Evolutionary conservation across 441 rosid species (phyloP).

Genomic region (Pelargonium citronellum): DNA sequence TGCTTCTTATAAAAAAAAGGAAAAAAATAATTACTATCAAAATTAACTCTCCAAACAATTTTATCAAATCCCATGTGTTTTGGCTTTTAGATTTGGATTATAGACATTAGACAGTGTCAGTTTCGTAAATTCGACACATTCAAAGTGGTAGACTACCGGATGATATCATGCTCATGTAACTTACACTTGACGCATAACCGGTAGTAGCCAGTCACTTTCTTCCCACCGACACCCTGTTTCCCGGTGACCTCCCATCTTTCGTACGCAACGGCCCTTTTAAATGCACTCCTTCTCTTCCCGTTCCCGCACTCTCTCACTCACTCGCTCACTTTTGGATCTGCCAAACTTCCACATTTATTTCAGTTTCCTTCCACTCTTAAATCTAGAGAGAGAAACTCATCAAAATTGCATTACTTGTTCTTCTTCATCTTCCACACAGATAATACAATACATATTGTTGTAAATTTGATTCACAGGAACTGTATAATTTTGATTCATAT

Average conservation of each 20-base stretch:
- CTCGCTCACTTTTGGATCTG: background rate
- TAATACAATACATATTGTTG: background rate
- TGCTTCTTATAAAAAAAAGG: too few relatives aligned
- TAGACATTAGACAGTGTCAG: conserved; percentile 11
- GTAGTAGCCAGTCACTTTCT: conserved; percentile 26
- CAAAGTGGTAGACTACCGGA: too few relatives aligned
- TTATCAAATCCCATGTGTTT: too few relatives aligned
- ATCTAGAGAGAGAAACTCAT: too few relatives aligned
- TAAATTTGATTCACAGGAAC: background rate
- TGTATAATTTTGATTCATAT: background rate
- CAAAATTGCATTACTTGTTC: too few relatives aligned
- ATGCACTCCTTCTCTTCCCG: background rate
- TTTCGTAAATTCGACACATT: conserved; percentile 10
- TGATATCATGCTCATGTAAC: conserved; percentile 4
- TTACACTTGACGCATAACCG: conserved; percentile 22
- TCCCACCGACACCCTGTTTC: conserved; percentile 34
- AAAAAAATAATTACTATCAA: too few relatives aligned
- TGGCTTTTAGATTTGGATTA: too few relatives aligned
- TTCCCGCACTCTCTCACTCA: conserved; percentile 26
- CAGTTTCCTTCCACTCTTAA: background rate
- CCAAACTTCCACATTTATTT: conserved; percentile 2
- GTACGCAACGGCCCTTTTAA: conserved; percentile 20
- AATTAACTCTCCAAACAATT: too few relatives aligned
- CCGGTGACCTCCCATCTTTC: conserved; percentile 22
- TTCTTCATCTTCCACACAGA: background rate